Base-by-base conservation (phyloP, 1,284 basidiomycete species). In the Ganoderma lingzhi region DNA sequence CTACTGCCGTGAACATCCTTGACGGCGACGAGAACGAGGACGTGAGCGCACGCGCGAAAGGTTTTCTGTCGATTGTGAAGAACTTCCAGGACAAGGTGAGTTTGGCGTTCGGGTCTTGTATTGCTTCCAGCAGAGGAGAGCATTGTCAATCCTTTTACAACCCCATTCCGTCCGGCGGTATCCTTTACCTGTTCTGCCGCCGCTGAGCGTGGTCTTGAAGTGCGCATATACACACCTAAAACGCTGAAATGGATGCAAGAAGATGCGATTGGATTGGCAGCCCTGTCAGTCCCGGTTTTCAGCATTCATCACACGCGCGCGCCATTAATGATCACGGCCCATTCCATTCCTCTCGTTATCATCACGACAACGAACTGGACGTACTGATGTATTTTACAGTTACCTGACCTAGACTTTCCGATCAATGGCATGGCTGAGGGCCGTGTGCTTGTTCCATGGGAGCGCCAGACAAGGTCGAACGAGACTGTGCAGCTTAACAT, bases 391-490 rank as follows among this genome's bases (percentile, higher is more conserved):
- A 53, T 69, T 75, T 35, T 71, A 75, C 56, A 96, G 88, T 86
- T 98, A 3, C 96, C 96, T 12, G 89, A 97, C 82, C 91, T 98
- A 89, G 93, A 96, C 75, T 92, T 98, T 74, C 90, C 96, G 0
- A 90, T 98, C 82, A 98, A 98, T 76, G 90, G 94, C 51, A 94
- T 93, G 82, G 92, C 96, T 0, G 96, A 98, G 82, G 95, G 96
- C 15, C 92, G 96, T 28, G 90, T 98, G 14, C 85, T 98, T 23
- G 90, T 96, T 9, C 93, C 95, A 59, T 97, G 94, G 95, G 95
- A 94, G 78, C 89, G 93, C 78, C 84, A 84, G 51, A 79, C 83
- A 62, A 90, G 87, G 75, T 87, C 92, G 8, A 96, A 96, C 76
- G 79, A 91, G 62, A 93, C 94, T 0, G 76, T 75, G 2, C 83